These are phyloP conservation scores for Diphasiastrum complanatum DNA, from an alignment of 83 land plant species.

Conservation along the genomic window DNA sequence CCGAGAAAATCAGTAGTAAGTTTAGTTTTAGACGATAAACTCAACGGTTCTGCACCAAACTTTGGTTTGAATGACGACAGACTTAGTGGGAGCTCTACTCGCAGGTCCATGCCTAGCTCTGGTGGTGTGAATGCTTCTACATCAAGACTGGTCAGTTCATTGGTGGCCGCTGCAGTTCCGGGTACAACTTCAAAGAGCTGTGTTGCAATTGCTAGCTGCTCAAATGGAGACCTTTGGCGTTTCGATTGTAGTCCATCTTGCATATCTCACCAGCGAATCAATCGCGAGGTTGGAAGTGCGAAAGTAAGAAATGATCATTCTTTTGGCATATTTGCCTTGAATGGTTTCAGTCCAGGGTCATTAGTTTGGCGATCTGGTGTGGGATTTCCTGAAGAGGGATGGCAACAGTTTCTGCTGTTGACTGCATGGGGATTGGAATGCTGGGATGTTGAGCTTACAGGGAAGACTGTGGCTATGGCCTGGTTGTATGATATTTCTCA, in stretches of 20 bases:
- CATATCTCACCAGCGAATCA: conserved; percentile 34
- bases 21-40: conserved; percentile 9
- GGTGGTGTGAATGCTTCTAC: conserved; percentile 12
- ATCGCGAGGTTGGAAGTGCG: conserved; percentile 10
- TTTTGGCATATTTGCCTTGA: conserved; percentile 20
- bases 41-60: conserved; percentile 11
- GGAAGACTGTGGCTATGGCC: conserved; percentile 36
- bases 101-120: no score
- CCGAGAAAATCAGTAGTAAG: conserved; percentile 27
- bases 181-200: conserved; percentile 25
- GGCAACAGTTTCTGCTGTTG: conserved; percentile 50
- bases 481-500: conserved; percentile 73
- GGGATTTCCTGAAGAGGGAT: conserved; percentile 24
- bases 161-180: conserved; percentile 56
- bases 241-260: conserved; percentile 52
- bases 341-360: conserved; percentile 42
- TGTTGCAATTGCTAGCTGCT: conserved; percentile 60
- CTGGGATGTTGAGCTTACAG: conserved; percentile 49
- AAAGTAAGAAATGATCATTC: conserved; percentile 10
- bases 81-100: conserved; percentile 1
- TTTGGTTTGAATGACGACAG: conserved; percentile 8
- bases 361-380: conserved; percentile 46
- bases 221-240: conserved; percentile 62
- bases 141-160: conserved; percentile 36
- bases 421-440: conserved; percentile 75